Base-by-base conservation (phyloP, 2,329 filamentous ascomycete genomes). In the Aspergillus oerlinghausenensis region DNA sequence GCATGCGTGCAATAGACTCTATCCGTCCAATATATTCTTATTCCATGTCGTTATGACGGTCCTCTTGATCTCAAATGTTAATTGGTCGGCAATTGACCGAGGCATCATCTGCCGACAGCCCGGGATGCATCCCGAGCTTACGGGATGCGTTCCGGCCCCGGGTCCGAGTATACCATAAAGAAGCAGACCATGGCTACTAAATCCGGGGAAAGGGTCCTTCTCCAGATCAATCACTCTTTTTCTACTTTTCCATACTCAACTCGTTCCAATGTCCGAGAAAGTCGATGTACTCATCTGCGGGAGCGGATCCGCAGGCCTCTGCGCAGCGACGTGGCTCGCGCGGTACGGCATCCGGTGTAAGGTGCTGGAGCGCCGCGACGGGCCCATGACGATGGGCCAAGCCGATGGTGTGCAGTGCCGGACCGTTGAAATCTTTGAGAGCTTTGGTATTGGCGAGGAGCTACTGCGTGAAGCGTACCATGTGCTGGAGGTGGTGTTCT, bases 361-460 rank as follows among this genome's bases (percentile, higher is more conserved):
- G 47, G 79, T 88, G 26, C 73, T 88, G 0, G 86, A 88, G 63
- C 77, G 77, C 5, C 79, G 82, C 4, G 57, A 70, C 3, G 84
- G 83, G 0, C 83, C 82, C 0, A 75, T 88, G 51, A 65, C 75
- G 43, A 76, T 79, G 49, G 85, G 85, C 2, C 84, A 88, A 69
- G 86, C 86, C 14, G 86, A 89, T 58, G 83, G 84, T 1, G 81
- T 85, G 19, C 82, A 85, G 68, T 82, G 80, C 55, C 81, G 83
- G 1, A 84, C 83, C 0, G 82, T 86, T 14, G 84, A 87, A 66
- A 79, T 87, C 23, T 84, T 85, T 51, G 83, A 86, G 63, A 82
- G 80, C 48, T 83, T 86, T 32, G 81, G 77, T 1, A 76, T 86
- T 3, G 75, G 78, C 1, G 81, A 83, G 49, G 73, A 78, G 19